Percentiles rank a stretch among this genome's conserved stretches.
Conservation (phyloP, 371 early-diverging fungal genomes). For the Mucor racemosus region DNA sequence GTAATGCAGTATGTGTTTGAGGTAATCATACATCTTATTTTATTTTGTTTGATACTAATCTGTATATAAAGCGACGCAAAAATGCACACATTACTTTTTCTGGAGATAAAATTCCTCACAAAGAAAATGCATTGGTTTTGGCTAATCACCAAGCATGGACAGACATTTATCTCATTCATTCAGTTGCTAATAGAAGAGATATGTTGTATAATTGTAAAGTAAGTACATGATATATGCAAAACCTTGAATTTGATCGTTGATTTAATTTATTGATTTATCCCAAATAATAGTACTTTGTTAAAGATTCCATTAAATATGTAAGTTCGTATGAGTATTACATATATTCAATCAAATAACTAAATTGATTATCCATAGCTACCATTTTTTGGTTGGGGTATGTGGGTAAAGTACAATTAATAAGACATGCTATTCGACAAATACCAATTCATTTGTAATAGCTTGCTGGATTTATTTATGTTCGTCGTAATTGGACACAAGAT, state of each 20-base stretch:
- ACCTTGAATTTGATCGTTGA: background rate
- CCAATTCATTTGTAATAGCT: constrained; percentile 33
- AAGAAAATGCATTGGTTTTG: constrained; percentile 67
- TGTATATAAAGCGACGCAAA: constrained; percentile 38
- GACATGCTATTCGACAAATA: background rate
- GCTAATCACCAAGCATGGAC: constrained; percentile 70
- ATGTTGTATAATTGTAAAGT: constrained; percentile 74
- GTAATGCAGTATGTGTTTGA: constrained; percentile 69
- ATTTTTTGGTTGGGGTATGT: constrained; percentile 70
- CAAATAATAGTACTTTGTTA: constrained; percentile 69
- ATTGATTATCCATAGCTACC: constrained; percentile 40
- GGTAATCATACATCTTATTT: constrained; percentile 17
- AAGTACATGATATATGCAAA: constrained; percentile 13
- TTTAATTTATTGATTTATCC: background rate
- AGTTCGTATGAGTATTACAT: background rate
- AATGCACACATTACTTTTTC: constrained; percentile 70
- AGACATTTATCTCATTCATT: constrained; percentile 70
- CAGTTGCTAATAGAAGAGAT: constrained; percentile 62
- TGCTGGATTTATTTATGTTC: constrained; percentile 73
- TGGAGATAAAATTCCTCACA: constrained; percentile 58
- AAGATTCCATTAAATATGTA: constrained; percentile 75
- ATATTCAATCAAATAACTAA: background rate
- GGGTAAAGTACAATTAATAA: constrained; percentile 38
- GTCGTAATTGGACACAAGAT: constrained; percentile 72
- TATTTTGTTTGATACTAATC: too few relatives aligned